Base-by-base conservation (phyloP, 495 filamentous ascomycete genomes). In the Xylaria intraflava region DNA sequence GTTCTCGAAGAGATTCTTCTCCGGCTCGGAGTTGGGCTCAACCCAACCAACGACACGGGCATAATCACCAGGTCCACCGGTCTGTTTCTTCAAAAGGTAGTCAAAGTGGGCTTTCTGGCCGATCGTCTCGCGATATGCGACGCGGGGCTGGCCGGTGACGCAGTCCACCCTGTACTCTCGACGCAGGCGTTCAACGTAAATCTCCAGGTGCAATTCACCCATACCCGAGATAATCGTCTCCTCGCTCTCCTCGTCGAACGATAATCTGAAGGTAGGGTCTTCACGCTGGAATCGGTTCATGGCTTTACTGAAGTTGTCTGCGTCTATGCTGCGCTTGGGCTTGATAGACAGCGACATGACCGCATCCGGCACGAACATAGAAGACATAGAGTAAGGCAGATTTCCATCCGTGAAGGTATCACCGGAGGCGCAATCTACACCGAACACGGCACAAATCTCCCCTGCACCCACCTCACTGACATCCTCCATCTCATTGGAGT, bases 401-500 rank as follows among this genome's bases (percentile, higher is more conserved):
- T 80, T 75, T 47, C 94, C 94, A 64, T 99, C 94, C 14, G 94
- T 96, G 78, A 99, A 99, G 24, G 91, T 96, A 65, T 99, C 94
- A 60, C 94, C 94, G 30, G 92, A 96, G 19, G 94, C 90, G 71
- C 94, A 99, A 54, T 99, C 94, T 48, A 99, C 85, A 66, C 94
- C 94, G 66, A 99, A 99, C 50, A 99, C 91, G 46, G 94, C 94
- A 64, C 94, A 97, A 50, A 99, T 97, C 66, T 99, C 94, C 64
- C 94, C 94, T 35, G 94, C 90, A 39, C 89, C 87, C 45, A 99
- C 86, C 66, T 96, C 91, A 42, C 66, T 73, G 12, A 95, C 87
- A 58, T 99, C 94, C 71, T 97, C 94, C 94, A 99, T 93, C 66
- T 99, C 94, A 66, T 97, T 96, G 29, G 90, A 95, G 77, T 99